Conservation (phyloP, 1,139 yeast species). For the Nakaseomyces sp. region DNA sequence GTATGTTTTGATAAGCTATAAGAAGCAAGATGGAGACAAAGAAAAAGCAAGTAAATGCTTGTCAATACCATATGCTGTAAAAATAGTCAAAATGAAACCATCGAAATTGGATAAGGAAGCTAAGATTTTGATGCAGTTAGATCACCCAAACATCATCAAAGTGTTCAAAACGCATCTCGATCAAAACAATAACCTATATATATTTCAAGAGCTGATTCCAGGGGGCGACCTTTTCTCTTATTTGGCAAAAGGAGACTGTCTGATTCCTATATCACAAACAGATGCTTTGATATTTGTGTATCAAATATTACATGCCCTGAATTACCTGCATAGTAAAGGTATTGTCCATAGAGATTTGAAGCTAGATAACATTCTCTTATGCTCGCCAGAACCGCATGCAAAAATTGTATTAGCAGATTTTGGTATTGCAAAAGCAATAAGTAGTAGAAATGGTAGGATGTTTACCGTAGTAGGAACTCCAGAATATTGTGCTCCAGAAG, state of each 20-base stretch:
- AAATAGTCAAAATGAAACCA: constrained; percentile 36
- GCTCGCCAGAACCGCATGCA: constrained; percentile 44
- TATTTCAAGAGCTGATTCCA: constrained; percentile 45
- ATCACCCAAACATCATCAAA: constrained; percentile 41
- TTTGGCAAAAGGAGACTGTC: constrained; percentile 37
- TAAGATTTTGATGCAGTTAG: constrained; percentile 32
- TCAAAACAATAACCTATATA: constrained; percentile 34
- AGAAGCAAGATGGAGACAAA: constrained; percentile 4
- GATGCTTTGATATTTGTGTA: constrained; percentile 47
- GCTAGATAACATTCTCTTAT: constrained; percentile 49
- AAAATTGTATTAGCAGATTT: constrained; percentile 54
- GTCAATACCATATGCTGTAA: constrained; percentile 43
- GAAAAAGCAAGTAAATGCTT: constrained; percentile 1
- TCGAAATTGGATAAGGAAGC: constrained; percentile 37
- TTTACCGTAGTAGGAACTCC: constrained; percentile 57
- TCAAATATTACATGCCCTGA: constrained; percentile 47
- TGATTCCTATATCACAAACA: constrained; percentile 42
- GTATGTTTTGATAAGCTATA: constrained; percentile 33
- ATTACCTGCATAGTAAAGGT: constrained; percentile 43
- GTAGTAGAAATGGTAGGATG: constrained; percentile 35
- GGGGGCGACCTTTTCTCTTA: constrained; percentile 66
- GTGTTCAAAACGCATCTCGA: constrained; percentile 37
- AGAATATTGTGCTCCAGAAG: constrained; percentile 63
- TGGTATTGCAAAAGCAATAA: constrained; percentile 47
- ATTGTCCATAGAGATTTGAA: constrained; percentile 49